Base-by-base conservation (phyloP, 1,139 yeast genomes). In the Arxiozyma heterogenica region DNA sequence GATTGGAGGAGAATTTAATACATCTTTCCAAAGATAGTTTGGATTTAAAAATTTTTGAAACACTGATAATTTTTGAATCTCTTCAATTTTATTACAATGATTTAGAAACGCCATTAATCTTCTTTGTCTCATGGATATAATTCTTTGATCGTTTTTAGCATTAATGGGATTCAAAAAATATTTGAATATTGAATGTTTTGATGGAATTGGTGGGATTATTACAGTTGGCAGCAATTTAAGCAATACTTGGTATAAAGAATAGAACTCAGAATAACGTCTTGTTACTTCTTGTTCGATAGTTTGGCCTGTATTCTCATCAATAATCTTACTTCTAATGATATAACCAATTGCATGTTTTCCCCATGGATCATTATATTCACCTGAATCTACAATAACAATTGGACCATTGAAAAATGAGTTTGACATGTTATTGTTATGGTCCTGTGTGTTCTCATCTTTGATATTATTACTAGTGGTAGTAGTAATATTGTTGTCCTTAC, bases 151-250 rank as follows among this genome's bases (percentile, higher is more conserved):
- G 53, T 77, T 81, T 57, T 79, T 78, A 6, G 82, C 85, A 58
- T 76, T 79, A 25, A 83, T 70, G 17, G 86, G 84, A 47, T 70
- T 72, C 49, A 71, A 57, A 47, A 73, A 65, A 57, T 74, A 74
- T 55, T 70, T 72, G 18, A 72, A 65, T 60, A 82, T 65, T 23
- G 86, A 75, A 65, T 93, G 96, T 70, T 93, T 93, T 54, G 91
- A 95, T 0, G 98, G 98, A 27, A 93, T 88, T 0, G 98, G 96
- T 1, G 98, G 98, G 5, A 93, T 80, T 1, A 93, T 78, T n/a
- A 85, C 70, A 17, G 95, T 82, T 4, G 98, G 98, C 64, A 87
- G 86, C 42, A 87, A 73, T 64, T 82, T 81, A 5, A 82, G 74
- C 27, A 93, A 75, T 3, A 84, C 78, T 45, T 79, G 83, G 55